Percentiles rank a stretch among this genome's conserved stretches.
Evolutionary conservation across 78 protist genomes (phyloP).

Genomic region (Isochrysis galbana): DNA sequence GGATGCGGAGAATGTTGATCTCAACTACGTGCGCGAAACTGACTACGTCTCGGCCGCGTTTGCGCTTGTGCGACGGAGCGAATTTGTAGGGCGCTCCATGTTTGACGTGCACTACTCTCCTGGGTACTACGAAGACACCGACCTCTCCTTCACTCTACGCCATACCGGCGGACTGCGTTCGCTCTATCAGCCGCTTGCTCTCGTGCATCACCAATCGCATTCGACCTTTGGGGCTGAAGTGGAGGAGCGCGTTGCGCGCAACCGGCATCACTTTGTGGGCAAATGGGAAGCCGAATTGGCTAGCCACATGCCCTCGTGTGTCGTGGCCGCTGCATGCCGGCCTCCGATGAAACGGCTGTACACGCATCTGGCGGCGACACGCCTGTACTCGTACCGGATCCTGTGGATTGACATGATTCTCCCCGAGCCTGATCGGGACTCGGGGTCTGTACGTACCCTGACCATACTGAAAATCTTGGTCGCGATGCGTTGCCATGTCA

Average conservation of each 20-base stretch:
- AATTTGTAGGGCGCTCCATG: not conserved
- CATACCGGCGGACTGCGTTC: not conserved
- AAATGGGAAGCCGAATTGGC: not conserved
- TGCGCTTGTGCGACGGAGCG: not conserved
- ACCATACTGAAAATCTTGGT: not conserved
- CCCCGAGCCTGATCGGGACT: constrained; percentile 13
- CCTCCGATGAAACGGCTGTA: not conserved
- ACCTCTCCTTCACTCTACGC: constrained; percentile 2
- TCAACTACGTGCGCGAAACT: not conserved
- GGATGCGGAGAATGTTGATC: not conserved
- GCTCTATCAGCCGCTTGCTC: not conserved
- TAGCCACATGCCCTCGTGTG: not conserved
- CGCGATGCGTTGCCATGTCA: constrained; percentile 1
- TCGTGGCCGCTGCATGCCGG: not conserved
- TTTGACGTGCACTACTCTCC: constrained; percentile 8
- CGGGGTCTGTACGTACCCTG: not conserved
- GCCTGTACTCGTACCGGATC: not conserved
- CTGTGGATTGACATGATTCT: constrained; percentile 1
- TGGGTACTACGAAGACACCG: constrained; percentile 15
- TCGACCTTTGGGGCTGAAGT: not conserved
- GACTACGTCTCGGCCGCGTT: constrained; percentile 13
- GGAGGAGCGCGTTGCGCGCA: not conserved
- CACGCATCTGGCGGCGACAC: constrained; percentile 2
- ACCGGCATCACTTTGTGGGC: not conserved
- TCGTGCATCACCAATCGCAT: not conserved